These are phyloP conservation scores for Leccinum imitatum DNA, from an alignment of 768 basidiomycete species.

Conservation along the genomic window DNA sequence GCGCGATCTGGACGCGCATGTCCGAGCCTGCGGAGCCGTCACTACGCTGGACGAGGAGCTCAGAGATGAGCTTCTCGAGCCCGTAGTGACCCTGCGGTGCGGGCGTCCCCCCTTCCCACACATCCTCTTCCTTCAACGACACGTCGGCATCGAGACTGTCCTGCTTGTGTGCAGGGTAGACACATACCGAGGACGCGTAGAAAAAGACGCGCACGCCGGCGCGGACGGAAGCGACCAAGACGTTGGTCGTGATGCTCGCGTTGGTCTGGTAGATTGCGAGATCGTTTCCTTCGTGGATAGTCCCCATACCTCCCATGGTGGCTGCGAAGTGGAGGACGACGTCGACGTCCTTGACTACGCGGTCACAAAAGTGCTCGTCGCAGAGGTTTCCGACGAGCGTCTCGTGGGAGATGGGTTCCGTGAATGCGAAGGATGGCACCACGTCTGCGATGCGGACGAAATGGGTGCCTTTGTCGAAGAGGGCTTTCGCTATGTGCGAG, in stretches of 20 bases:
- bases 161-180: conserved; percentile 51
- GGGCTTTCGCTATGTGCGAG: conserved; percentile 46
- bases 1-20: conserved; percentile 45
- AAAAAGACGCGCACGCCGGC: conserved; percentile 46
- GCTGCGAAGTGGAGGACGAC: conserved; percentile 59
- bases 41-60: conserved; percentile 43
- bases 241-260: conserved; percentile 47
- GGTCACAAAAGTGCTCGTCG: conserved; percentile 39
- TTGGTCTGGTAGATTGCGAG: conserved; percentile 49
- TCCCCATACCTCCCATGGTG: conserved; percentile 66
- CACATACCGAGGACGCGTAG: conserved; percentile 59
- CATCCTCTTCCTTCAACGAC: conserved; percentile 47
- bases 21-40: conserved; percentile 11
- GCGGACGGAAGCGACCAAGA: conserved; percentile 40
- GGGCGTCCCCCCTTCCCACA: conserved; percentile 39
- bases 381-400: conserved; percentile 46
- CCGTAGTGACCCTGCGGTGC: conserved; percentile 58
- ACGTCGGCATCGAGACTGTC: conserved; percentile 31
- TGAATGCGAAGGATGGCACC: conserved; percentile 22
- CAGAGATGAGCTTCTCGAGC: conserved; percentile 54
- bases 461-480: conserved; percentile 30
- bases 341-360: conserved; percentile 39
- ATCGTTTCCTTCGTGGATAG: conserved; percentile 53
- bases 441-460: conserved; percentile 48
- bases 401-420: conserved; percentile 33